These are phyloP conservation scores for Mrakiaceae sp. DNA, from an alignment of 1,284 basidiomycete species.

Conservation along the genomic window DNA sequence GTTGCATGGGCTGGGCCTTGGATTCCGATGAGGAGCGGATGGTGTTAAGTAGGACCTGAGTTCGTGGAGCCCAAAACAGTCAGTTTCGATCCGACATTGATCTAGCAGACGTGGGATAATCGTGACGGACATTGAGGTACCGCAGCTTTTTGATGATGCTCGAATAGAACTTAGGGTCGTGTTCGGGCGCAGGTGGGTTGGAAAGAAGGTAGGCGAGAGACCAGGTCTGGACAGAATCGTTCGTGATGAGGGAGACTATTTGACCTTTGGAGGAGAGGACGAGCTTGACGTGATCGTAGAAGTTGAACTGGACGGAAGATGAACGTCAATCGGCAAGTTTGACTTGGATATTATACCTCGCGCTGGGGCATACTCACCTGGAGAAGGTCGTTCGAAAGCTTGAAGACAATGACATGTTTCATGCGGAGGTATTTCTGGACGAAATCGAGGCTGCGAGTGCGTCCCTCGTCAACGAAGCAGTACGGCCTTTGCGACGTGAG, in stretches of 20 bases:
- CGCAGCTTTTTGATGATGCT: conserved; percentile 62
- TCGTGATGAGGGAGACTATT: conserved; percentile 78
- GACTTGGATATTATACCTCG: neutral
- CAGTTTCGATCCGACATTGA: too few relatives aligned
- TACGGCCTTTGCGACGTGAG: conserved; percentile 71
- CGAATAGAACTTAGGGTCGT: conserved; percentile 49
- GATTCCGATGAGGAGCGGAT: neutral
- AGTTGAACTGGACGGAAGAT: conserved; percentile 66
- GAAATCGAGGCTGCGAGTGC: conserved; percentile 78
- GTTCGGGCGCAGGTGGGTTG: conserved; percentile 41
- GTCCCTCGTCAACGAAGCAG: conserved; percentile 56
- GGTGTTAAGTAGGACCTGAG: neutral
- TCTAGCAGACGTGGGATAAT: too few relatives aligned
- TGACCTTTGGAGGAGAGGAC: conserved; percentile 71
- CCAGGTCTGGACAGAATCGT: conserved; percentile 70
- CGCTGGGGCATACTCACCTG: conserved; percentile 45
- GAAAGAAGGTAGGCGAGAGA: conserved; percentile 62
- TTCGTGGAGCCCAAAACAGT: too few relatives aligned
- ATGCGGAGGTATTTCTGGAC: conserved; percentile 91
- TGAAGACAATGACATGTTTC: conserved; percentile 95
- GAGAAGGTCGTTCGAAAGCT: conserved; percentile 81
- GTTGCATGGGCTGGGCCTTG: too few relatives aligned
- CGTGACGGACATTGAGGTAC: conserved; percentile 41
- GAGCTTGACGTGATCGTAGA: conserved; percentile 93
- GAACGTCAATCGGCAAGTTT: neutral